Conservation (phyloP, 2,329 filamentous ascomycete species). For the Emergomyces pasteurianus region DNA sequence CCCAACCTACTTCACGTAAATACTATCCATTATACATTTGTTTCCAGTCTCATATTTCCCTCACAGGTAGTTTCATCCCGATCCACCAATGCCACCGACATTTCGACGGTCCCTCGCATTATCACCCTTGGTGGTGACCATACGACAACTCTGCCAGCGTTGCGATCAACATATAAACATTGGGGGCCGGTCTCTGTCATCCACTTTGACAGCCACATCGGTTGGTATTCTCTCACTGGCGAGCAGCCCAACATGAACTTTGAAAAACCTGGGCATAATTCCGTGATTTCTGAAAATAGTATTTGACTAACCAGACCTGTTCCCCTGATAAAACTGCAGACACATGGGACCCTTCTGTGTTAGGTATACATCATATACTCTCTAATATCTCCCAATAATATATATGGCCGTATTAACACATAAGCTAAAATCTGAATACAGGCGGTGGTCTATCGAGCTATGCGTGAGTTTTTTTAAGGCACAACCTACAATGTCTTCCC, state of each 20-base stretch:
- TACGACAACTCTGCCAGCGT: conserved; percentile 55
- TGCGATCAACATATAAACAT: conserved; percentile 51
- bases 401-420: not conserved
- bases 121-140: conserved; percentile 65
- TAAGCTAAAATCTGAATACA: conserved; percentile 7
- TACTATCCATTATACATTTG: not conserved
- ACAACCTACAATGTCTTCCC: not conserved
- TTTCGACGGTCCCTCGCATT: conserved; percentile 33
- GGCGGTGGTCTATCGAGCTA: conserved; percentile 41
- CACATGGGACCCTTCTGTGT: conserved; percentile 60
- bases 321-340: conserved; percentile 33
- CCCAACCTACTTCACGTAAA: not conserved
- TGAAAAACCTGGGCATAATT: not conserved
- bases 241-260: conserved; percentile 2
- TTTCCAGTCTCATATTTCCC: conserved; percentile 15
- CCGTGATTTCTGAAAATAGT: conserved; percentile 44
- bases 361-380: conserved; percentile 5
- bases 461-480: conserved; percentile 27
- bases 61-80: conserved; percentile 22
- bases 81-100: conserved; percentile 14
- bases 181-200: conserved; percentile 57
- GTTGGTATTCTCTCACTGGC: conserved; percentile 22
- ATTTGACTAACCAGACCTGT: conserved; percentile 25
- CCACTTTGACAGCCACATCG: conserved; percentile 64
- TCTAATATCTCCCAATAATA: not conserved